Conservation (phyloP, 805 yeast genomes). For the Dipodascopsis uninucleata region DNA sequence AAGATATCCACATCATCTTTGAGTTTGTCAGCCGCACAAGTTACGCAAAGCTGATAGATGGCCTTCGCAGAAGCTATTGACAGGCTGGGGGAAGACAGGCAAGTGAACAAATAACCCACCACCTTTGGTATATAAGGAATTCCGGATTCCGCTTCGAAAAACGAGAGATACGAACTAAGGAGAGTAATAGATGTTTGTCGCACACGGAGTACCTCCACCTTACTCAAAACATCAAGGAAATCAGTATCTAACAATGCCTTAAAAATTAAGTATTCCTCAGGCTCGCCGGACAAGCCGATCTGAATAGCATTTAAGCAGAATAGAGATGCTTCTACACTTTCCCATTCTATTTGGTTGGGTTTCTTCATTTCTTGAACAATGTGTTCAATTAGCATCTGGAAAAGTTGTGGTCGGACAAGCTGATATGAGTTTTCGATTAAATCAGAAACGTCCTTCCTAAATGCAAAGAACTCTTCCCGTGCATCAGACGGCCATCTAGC, state of each 20-base stretch:
- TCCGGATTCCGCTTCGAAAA: conserved; percentile 50
- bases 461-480: conserved; percentile 59
- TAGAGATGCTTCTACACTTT: conserved; percentile 58
- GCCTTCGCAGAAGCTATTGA: conserved; percentile 51
- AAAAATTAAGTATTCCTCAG: conserved; percentile 33
- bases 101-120: conserved; percentile 53
- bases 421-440: conserved; percentile 69
- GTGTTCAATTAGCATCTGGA: conserved; percentile 42
- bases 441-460: conserved; percentile 72
- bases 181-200: conserved; percentile 53
- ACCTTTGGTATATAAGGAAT: conserved; percentile 46
- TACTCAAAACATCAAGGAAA: conserved; percentile 33
- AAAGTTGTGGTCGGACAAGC: conserved; percentile 53
- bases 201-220: conserved; percentile 32
- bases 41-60: conserved; percentile 45
- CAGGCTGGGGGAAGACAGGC: conserved; percentile 35
- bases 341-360: conserved; percentile 31
- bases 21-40: conserved; percentile 15
- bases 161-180: conserved; percentile 46
- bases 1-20: conserved; percentile 14
- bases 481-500: conserved; percentile 36
- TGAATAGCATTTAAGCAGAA: conserved; percentile 56
- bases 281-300: conserved; percentile 43
- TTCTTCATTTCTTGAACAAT: conserved; percentile 34
- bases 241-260: conserved; percentile 32